Evolutionary conservation across 2,329 filamentous ascomycete genomes (phyloP), one percentile per base, ranked within the genome.

Genomic region (Penicillium sp.): DNA sequence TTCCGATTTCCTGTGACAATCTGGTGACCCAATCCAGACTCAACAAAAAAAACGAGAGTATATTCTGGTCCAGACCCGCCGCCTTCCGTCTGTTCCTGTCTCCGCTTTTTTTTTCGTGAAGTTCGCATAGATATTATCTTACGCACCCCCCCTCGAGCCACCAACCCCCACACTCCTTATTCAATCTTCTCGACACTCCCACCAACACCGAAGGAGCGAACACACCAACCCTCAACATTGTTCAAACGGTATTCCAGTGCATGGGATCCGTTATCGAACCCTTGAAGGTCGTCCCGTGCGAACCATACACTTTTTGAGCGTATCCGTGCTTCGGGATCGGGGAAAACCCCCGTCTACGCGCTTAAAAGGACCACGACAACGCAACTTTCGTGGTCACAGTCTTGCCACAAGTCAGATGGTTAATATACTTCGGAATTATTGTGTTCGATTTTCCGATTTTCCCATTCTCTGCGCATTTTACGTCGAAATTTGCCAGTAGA

Each of bases 81-180:
- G 53, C 31, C 52, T 56, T 58, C 58, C 50, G 49, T 56, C 21
- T 56, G 50, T 53, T 58, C 53, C 42, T 54, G 55, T 45, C 58
- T 58, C 55, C 57, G 47, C 55, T 47, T 51, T 60, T 59, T 49
- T 51, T 50, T 23, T 48, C 29, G 42, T 33, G 33, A 58, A 63
- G 50, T 51, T 61, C 55, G 52, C 52, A 55, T 55, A 53, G 29
- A 49, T 33, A 50, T n/a, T 50, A 27, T 44, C 47, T 44, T 19
- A 51, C 48, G 25, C 54, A 53, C 43, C 53, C 23, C 14, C 29
- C 31, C 25, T 39, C 35, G 19, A 54, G 29, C 19, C n/a, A 49
- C 52, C 52, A 26, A 25, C 52, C 23, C 52, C 23, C 47, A 45
- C 54, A n/a, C 39, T 55, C 43, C 54, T 42, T 52, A 43, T 49